Base-by-base conservation (phyloP, 495 filamentous ascomycete genomes). In the Tuber melanosporum region DNA sequence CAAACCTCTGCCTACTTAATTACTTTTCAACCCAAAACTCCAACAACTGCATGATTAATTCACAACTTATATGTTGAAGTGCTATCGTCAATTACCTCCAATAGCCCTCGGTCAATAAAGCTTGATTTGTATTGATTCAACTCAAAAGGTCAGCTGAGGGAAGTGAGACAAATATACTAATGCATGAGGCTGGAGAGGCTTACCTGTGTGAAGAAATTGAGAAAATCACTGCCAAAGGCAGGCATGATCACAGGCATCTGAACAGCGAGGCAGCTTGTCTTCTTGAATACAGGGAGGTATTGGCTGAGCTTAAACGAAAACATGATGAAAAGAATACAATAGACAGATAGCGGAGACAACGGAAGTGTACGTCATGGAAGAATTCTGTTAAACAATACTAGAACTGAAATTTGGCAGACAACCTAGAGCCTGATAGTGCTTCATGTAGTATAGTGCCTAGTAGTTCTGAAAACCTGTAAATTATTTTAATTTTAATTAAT, bases 201-300 rank as follows among this genome's bases (percentile, higher is more conserved):
- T 43, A 75, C 62, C n/a, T 78, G 41, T 43, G 45, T 1, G 20
- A 77, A 9, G 45, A 77, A 66, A 72, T 75, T 62, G 41, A 39
- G 10, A 46, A 71, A 17, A 17, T 74, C n/a, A 36, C 45, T 22
- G 41, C 36, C 42, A 71, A 77, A n/a, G 22, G 22, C 19, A 75
- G 73, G 71, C 19, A 69, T 62, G 76, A 77, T 44, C 62, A 22
- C 0, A 42, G 42, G 5, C 69, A 42, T 39, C 17, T 77, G n/a
- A 77, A 77, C 41, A 70, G 62, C 0, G 15, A 71, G 15, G 20
- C 43, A 42, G 72, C 76, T 32, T 77, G 62, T 77, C 41, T 77
- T 7, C 32, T 66, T 6, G 76, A 77, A 41, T 46, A 41, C 36
- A 57, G 42, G 4, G 45, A 71, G 15, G 62, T 77, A 19, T 26